Evolutionary conservation across 129 eudicot genomes (phyloP), one percentile per base, ranked within the genome.

Genomic region (Pulicaria dysenterica): DNA sequence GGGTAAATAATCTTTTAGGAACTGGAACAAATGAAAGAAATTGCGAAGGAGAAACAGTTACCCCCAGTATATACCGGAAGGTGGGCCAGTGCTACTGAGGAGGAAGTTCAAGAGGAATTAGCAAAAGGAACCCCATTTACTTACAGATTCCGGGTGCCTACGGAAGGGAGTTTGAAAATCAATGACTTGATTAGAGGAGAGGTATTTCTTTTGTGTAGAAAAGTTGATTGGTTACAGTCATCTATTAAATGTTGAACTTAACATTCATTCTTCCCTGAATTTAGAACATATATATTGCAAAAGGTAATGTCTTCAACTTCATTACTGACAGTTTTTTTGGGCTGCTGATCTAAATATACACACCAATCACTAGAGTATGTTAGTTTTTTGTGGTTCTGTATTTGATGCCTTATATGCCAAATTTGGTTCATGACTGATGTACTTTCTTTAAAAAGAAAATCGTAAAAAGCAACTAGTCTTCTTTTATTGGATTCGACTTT

Each of bases 61-160:
- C 98, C 96, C 64, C 98, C 98, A 36, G 95, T 93, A 53, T 93
- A 93, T 80, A 56, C 82, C 7, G 98, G 98, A 70, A 93, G 87
- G 88, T 93, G 98, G 98, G 88, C 87, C 50, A 78, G 69, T 43
- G 98, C 96, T 55, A 78, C 88, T 38, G 90, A 85, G 6, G 86
- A 69, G 39, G 98, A 93, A 80, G 79, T 89, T 49, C 83, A 89
- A 78, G 79, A 85, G 66, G 95, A 93, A 87, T 77, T 93, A 77
- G 76, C 79, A 39, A 93, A 87, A 77, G 98, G 96, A 72, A 87
- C 92, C 50, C 95, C 98, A 38, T 89, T 47, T 72, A 93, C 98
- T 42, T 93, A 87, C 74, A 84, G 98, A 38, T 92, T 92, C 67
- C 86, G 98, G 19, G 98, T 92, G 53, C 98, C 98, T 9, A 92